phyloP scores from a whole-genome alignment of 371 early-diverging fungal species.

The Saksenaea oblongispora region DNA sequence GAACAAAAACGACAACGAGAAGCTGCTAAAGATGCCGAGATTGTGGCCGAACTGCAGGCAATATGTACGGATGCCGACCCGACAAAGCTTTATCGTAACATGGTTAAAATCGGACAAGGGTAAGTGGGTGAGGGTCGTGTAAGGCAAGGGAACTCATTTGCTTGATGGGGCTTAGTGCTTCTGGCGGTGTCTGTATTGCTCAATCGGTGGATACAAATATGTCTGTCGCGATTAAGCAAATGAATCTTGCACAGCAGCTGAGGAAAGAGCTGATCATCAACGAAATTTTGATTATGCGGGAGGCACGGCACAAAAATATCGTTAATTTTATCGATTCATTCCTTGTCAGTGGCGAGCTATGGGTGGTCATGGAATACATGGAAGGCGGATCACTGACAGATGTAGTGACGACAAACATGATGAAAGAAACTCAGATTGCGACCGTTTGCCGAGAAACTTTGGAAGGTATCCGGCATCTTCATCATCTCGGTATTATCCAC shows the following conservation, averaged over 20 bases:
- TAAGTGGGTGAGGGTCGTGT: conserved; percentile 19
- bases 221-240: conserved; percentile 93
- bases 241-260: conserved; percentile 94
- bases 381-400: conserved; percentile 94
- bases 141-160: too few species aligned
- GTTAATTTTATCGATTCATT: conserved; percentile 96
- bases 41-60: conserved; percentile 83
- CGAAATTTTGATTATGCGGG: conserved; percentile 94
- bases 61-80: conserved; percentile 94
- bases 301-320: conserved; percentile 89
- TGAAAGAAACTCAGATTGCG: conserved; percentile 96
- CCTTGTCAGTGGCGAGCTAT: conserved; percentile 82
- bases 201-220: conserved; percentile 66
- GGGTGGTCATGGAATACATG: conserved; percentile 98
- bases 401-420: conserved; percentile 87
- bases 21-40: conserved; percentile 56
- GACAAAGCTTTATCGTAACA: conserved; percentile 70
- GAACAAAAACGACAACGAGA: conserved; percentile 12
- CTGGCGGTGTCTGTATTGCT: conserved; percentile 93
- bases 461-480: conserved; percentile 89
- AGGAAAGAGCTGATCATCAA: conserved; percentile 96
- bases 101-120: conserved; percentile 95
- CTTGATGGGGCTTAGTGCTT: conserved; percentile 64
- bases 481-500: conserved; percentile 93
- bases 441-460: conserved; percentile 91